Conservation (phyloP, 2,329 filamentous ascomycete species). For the Penicillium sumatraense region DNA sequence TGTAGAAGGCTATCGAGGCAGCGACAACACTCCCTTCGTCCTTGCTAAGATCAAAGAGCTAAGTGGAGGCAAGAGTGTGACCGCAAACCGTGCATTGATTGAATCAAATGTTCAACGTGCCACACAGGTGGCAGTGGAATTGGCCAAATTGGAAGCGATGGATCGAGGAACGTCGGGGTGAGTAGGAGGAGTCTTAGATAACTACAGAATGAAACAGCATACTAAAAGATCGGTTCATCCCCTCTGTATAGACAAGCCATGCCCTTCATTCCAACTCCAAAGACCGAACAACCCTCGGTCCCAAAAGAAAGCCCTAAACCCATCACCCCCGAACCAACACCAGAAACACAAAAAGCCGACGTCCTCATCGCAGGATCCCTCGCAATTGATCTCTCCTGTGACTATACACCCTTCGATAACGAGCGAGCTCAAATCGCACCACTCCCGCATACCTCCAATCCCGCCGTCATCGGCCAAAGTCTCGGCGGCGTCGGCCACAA, state of each 20-base stretch:
- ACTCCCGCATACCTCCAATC: slow-evolving; percentile 79
- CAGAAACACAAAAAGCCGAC: slow-evolving; percentile 52
- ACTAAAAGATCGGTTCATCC: slow-evolving; percentile 40
- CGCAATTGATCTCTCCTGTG: slow-evolving; percentile 84
- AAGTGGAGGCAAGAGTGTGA: slow-evolving; percentile 71
- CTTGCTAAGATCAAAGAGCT: slow-evolving; percentile 78
- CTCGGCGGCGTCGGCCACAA: slow-evolving; percentile 93
- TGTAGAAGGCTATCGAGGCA: slow-evolving; percentile 70
- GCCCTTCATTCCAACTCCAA: slow-evolving; percentile 35
- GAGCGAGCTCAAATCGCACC: slow-evolving; percentile 39
- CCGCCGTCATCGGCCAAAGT: slow-evolving; percentile 76
- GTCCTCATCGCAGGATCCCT: slow-evolving; percentile 91
- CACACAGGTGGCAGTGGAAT: slow-evolving; percentile 66
- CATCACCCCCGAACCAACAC: background rate
- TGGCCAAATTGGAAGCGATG: slow-evolving; percentile 58
- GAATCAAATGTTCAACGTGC: slow-evolving; percentile 69
- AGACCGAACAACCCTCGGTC: slow-evolving; percentile 17
- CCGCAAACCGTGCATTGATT: slow-evolving; percentile 73
- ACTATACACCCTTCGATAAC: slow-evolving; percentile 62
- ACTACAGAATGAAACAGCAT: slow-evolving; percentile 26
- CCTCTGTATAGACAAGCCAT: slow-evolving; percentile 39
- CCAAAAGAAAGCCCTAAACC: background rate
- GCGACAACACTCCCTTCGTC: slow-evolving; percentile 83
- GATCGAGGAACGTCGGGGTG: slow-evolving; percentile 37
- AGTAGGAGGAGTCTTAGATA: slow-evolving; percentile 35